Base-by-base conservation (phyloP, 1,284 basidiomycete species). In the Moesziomyces globuligerus region DNA sequence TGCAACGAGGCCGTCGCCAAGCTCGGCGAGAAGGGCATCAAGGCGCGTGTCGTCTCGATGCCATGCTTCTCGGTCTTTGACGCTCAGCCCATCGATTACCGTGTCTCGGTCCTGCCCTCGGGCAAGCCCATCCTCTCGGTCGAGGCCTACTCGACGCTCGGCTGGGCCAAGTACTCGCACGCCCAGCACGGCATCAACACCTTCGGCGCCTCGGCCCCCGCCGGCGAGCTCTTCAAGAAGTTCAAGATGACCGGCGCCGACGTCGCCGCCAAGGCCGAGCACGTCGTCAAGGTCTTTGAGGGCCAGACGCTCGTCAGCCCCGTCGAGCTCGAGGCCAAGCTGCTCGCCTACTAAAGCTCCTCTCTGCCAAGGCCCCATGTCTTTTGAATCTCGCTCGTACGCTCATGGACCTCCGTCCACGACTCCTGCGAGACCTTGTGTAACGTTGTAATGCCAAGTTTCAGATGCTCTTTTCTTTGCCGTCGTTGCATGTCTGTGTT, bases 21-120 rank as follows among this genome's bases (percentile, higher is more conserved):
- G 81, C 86, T 86, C 66, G 86, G 90, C 84, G 91, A 91, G 65
- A 72, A 79, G 62, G 81, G 79, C 50, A 81, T 93, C 85, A 92
- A 90, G 86, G 89, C 88, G 65, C 89, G 94, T 50, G 83, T 96
- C 56, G 92, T 94, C 79, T 91, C 90, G 80, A 85, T 96, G 81
- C 94, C 94, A 26, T 95, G 91, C 85, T 92, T 90, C 89, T 86
- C 90, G 71, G 88, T 92, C 69, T 97, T 97, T 83, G 91, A 95
- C 84, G 86, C 87, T 79, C 94, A 96, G 85, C 85, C 88, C 70
- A 83, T 87, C 79, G 88, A 89, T 64, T 97, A 97, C 86, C 88
- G 86, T 81, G 84, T 93, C 77, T 89, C 88, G 80, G 93, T 96
- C 48, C 85, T 97, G 72, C 89, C 92, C 79, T 90, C 90, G 75